These are phyloP conservation scores for Eustoma russellianum DNA, from an alignment of 257 asterid genomes.

Conservation along the genomic window DNA sequence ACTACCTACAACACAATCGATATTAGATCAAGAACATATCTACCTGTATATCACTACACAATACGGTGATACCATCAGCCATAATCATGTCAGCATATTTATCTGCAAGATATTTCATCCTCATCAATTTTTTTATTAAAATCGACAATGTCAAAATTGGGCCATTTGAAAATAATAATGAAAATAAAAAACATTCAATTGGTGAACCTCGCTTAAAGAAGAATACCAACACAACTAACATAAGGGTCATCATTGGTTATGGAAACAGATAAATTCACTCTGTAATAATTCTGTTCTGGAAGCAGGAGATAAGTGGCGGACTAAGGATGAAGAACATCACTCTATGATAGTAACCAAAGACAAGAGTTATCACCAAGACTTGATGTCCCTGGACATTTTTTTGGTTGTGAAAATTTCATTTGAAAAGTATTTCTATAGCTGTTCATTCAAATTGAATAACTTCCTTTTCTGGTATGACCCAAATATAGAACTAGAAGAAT, in stretches of 20 bases:
- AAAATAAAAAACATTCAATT: too few relatives aligned
- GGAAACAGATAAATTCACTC: too few relatives aligned
- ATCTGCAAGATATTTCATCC: constrained; percentile 21
- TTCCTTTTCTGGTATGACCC: too few relatives aligned
- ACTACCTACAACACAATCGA: constrained; percentile 3
- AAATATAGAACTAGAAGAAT: too few relatives aligned
- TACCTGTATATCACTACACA: constrained; percentile 49
- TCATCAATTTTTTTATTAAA: constrained; percentile 4
- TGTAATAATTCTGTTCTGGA: too few relatives aligned
- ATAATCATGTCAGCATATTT: constrained; percentile 36
- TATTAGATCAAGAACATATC: constrained; percentile 4
- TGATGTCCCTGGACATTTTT: too few relatives aligned
- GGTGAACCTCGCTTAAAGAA: neutral
- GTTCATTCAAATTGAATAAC: too few relatives aligned
- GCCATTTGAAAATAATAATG: neutral
- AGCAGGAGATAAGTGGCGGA: neutral
- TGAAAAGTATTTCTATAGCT: too few relatives aligned
- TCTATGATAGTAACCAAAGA: too few relatives aligned
- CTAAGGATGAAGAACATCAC: neutral
- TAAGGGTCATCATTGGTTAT: too few relatives aligned
- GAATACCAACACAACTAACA: neutral
- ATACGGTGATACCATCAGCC: constrained; percentile 44
- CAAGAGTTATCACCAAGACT: too few relatives aligned
- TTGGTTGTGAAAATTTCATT: too few relatives aligned
- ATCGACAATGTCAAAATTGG: neutral